Percentiles rank a stretch among this genome's conserved stretches.
These are phyloP conservation scores for Aspergillus asperescens DNA, from an alignment of 495 filamentous ascomycete genomes.

Conservation along the genomic window DNA sequence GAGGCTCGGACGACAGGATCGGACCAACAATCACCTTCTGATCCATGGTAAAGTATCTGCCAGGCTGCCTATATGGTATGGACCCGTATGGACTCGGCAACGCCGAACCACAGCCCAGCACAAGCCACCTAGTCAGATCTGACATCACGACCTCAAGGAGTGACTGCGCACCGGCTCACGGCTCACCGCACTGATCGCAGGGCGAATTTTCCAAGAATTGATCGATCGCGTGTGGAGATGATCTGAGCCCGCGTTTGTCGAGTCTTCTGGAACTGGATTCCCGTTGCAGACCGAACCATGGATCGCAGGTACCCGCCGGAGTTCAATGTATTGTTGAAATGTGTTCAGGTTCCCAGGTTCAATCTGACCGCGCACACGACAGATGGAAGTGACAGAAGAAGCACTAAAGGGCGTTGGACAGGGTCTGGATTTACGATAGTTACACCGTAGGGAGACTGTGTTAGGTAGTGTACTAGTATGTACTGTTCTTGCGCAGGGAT, in stretches of 20 bases:
- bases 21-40: no score
- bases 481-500: neutral
- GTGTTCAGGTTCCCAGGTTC: no score
- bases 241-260: conserved; percentile 1
- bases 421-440: neutral
- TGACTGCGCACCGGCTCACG: neutral
- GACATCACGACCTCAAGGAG: neutral
- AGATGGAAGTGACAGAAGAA: no score
- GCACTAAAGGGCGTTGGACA: conserved; percentile 4
- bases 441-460: conserved; percentile 1
- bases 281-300: conserved; percentile 16
- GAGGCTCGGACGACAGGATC: no score
- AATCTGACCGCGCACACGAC: no score
- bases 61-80: no score
- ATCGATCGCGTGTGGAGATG: conserved; percentile 9
- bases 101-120: neutral
- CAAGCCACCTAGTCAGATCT: neutral
- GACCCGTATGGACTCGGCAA: neutral
- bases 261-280: conserved; percentile 5
- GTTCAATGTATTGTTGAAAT: no score
- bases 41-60: no score
- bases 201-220: conserved; percentile 1
- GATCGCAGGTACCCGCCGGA: no score
- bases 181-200: neutral
- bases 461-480: no score